Base-by-base conservation (phyloP, 345 rosid species). In the Tarenaya hassleriana region DNA sequence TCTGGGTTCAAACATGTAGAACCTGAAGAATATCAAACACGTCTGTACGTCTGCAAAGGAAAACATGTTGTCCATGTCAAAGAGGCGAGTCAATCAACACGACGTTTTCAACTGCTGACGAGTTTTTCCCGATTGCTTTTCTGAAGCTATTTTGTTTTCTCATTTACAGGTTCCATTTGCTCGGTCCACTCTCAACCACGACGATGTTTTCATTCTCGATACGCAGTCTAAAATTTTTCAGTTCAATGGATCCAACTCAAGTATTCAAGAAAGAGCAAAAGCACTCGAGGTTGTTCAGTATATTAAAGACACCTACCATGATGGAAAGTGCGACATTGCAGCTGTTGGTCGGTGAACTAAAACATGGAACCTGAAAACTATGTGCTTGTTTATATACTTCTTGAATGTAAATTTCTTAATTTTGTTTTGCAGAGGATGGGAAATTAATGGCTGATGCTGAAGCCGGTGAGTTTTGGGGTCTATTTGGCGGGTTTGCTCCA, bases 401-500 rank as follows among this genome's bases (percentile, higher is more conserved):
- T 9, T 21, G 32, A 50, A 47, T 32, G 51, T 34, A 58, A 14
- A 52, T 34, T 66, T 34, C 43, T 38, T 66, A 39, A 45, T 20
- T 6, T 60, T 63, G 62, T 14, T 31, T 43, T 63, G 57, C 56
- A 88, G 97, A 88, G 86, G 99, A 88, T 72, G 99, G 95, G 56
- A 88, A 73, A 68, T 69, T 94, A 76, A 94, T 94, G 99, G 96
- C 97, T 62, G 99, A 88, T 86, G 84, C 89, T 60, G 99, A 88
- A 64, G 74, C 87, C 70, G 97, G 99, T 58, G 99, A 94, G 50
- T 94, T 94, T 75, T 94, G 97, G 99, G 87, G 73, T 31, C 64
- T 86, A 38, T 94, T 94, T 69, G 99, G 99, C 66, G 99, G 99
- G 14, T 94, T 83, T 80, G 99, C 99, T 79, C 99, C 99, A 50